phyloP scores from a whole-genome alignment of 306 rosid species.

The Cucurbita pepo region DNA sequence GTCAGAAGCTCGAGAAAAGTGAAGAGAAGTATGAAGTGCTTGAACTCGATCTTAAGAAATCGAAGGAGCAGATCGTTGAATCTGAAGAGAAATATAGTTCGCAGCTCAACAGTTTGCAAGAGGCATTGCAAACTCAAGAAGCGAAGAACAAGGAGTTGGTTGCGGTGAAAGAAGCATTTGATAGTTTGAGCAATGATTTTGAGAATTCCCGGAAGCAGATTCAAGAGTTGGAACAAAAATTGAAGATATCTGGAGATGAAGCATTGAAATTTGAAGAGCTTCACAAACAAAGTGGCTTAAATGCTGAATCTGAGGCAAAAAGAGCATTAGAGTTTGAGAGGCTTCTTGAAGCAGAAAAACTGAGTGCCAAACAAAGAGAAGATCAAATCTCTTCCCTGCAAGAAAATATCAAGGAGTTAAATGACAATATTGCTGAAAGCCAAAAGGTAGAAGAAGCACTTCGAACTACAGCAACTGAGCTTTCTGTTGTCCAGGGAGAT shows the following conservation, averaged over 20 bases:
- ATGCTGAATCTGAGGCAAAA: constrained; percentile 60
- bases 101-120: constrained; percentile 45
- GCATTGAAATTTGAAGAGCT: constrained; percentile 63
- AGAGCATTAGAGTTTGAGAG: constrained; percentile 57
- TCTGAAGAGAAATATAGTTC: constrained; percentile 44
- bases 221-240: constrained; percentile 47
- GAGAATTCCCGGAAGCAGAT: constrained; percentile 54
- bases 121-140: constrained; percentile 61
- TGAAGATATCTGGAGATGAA: constrained; percentile 42
- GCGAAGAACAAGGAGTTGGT: constrained; percentile 46
- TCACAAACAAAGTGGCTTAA: constrained; percentile 66
- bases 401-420: constrained; percentile 59
- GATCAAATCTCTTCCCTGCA: constrained; percentile 51
- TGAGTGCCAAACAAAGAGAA: constrained; percentile 39
- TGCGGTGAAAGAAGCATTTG: constrained; percentile 58
- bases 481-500: constrained; percentile 55
- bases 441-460: constrained; percentile 64
- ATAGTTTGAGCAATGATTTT: constrained; percentile 37
- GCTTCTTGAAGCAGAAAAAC: constrained; percentile 53
- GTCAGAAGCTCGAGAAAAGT: constrained; percentile 46
- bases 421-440: constrained; percentile 55
- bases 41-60: constrained; percentile 44
- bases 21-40: constrained; percentile 46
- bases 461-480: constrained; percentile 43
- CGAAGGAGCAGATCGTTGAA: constrained; percentile 50